phyloP scores from a whole-genome alignment of 345 rosid genomes.

The Jatropha curcas region DNA sequence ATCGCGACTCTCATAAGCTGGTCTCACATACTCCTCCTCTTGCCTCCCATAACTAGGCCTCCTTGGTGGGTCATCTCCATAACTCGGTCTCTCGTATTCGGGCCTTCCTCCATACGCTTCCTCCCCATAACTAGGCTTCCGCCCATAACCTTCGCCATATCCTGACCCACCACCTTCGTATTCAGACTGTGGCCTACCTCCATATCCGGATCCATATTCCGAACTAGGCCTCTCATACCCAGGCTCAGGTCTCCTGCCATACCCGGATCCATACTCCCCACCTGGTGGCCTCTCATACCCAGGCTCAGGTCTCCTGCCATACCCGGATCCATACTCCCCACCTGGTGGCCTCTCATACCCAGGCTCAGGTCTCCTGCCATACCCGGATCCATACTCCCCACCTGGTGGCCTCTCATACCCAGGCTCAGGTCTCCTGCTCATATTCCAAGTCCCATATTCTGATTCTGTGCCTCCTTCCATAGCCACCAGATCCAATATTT shows the following conservation, averaged over 20 bases:
- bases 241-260: constrained; percentile 16
- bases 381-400: constrained; percentile 39
- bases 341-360: constrained; percentile 18
- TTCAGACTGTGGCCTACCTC: constrained; percentile 11
- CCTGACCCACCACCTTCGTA: constrained; percentile 40
- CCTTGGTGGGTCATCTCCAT: constrained; percentile 13
- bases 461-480: too few relatives aligned
- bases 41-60: constrained; percentile 24
- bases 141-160: constrained; percentile 21
- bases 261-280: constrained; percentile 39
- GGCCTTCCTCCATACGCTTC: constrained; percentile 24
- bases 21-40: constrained; percentile 27
- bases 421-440: constrained; percentile 12
- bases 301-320: constrained; percentile 14
- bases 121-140: constrained; percentile 33
- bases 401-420: constrained; percentile 24
- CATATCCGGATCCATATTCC: constrained; percentile 28
- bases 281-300: constrained; percentile 15
- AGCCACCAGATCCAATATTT: too few relatives aligned
- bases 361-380: constrained; percentile 28
- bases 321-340: background rate
- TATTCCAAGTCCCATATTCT: too few relatives aligned
- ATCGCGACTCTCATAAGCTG: constrained; percentile 31
- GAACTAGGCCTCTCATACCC: constrained; percentile 15
- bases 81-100: constrained; percentile 18